Evolutionary conservation across 1,139 yeast species (phyloP), one percentile per base, ranked within the genome.

Genomic region (Candida glucosophila): DNA sequence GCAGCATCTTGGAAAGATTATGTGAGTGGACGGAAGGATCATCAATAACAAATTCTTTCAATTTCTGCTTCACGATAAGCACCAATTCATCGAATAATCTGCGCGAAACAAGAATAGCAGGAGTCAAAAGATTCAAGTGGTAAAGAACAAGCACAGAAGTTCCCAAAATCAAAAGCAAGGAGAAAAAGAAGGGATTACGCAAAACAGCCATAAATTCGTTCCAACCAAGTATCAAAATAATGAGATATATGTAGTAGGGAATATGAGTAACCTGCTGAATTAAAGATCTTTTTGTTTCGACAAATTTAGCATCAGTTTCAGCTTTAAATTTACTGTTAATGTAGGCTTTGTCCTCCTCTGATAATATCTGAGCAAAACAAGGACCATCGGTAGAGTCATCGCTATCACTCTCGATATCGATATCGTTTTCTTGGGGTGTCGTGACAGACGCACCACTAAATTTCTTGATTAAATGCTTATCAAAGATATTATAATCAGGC

Each of bases 191-290:
- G 15, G 98, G 98, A 49, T 83, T 88, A 35, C 93, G 69, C 26
- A 90, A 46, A 13, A 90, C 73, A 6, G 93, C 80, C 80, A 86
- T 72, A 41, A 90, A 80, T 60, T 92, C 97, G 52, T 88, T 88
- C 96, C 96, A 90, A 9, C 98, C 98, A 17, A 90, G 61, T 5
- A 82, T 74, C 3, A 80, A 52, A 14, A 90, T 59, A 5, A 90
- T 48, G 13, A 75, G 57, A 52, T 83, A 85, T 33, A 90, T 72
- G 59, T 80, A 92, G 41, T 77, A 62, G 4, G 98, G 98, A 31
- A 90, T 78, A 33, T 79, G 78, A 1, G 95, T 73, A 8, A 72
- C 68, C 29, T 74, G 76, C 31, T 73, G 76, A 18, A 80, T 66
- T 31, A 79, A 69, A 4, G 90, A 76, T 32, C 93, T 66, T 44